A percentile compares a stretch with the other conserved stretches of the same genome.
These are phyloP conservation scores for Castanospermum australe DNA, from an alignment of 306 rosid species.

Conservation along the genomic window DNA sequence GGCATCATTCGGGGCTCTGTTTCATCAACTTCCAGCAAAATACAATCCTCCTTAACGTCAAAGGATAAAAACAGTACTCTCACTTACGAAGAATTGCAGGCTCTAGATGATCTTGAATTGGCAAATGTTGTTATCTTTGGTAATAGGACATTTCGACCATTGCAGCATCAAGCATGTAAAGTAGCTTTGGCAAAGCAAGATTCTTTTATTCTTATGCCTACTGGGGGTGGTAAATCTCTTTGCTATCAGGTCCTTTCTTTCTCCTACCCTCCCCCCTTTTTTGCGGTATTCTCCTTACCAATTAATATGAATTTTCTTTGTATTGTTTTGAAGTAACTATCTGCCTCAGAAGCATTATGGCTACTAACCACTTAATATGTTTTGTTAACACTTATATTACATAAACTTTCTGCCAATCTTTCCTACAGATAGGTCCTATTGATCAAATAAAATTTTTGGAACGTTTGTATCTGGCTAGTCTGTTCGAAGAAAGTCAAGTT, in stretches of 20 bases:
- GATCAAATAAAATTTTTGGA: too few species aligned
- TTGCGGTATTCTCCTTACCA: conserved; percentile 18
- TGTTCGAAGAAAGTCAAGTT: too few species aligned
- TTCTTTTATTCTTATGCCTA: conserved; percentile 95
- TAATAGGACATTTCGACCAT: conserved; percentile 73
- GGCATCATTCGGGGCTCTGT: conserved; percentile 51
- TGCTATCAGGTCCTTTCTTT: conserved; percentile 86
- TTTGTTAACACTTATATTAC: not conserved
- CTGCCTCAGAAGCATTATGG: not conserved
- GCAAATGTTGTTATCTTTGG: conserved; percentile 93
- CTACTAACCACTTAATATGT: too few species aligned
- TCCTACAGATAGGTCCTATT: too few species aligned
- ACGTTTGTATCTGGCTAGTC: too few species aligned
- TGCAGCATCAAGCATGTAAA: conserved; percentile 91
- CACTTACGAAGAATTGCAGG: conserved; percentile 63
- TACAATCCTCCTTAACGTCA: conserved; percentile 30
- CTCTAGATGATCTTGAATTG: conserved; percentile 80
- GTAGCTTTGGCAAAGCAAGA: conserved; percentile 73
- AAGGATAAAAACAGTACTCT: conserved; percentile 45
- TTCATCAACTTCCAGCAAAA: conserved; percentile 46
- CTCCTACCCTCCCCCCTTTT: conserved; percentile 16
- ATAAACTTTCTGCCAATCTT: too few species aligned
- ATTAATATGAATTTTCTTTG: not conserved
- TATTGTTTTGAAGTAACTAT: conserved; percentile 9
- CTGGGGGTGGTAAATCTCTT: conserved; percentile 97